Evolutionary conservation across 352 stramenopile genomes (phyloP).

Genomic region (Phytophthora citrophthora): DNA sequence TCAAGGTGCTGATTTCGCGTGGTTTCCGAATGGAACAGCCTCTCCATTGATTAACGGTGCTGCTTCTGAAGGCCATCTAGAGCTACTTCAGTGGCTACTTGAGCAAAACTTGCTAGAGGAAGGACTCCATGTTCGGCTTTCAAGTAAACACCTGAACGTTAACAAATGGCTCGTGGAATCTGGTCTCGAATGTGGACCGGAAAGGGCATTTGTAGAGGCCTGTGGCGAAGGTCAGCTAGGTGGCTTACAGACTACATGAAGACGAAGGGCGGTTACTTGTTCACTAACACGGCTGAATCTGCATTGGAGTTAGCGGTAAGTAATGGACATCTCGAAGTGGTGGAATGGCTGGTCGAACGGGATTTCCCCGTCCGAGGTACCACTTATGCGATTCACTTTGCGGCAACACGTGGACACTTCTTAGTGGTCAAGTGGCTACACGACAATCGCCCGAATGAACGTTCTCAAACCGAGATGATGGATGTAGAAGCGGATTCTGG

Average conservation of each 20-base stretch:
- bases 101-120: not conserved
- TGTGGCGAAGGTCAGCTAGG: constrained; percentile 3
- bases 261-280: not conserved
- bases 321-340: not conserved
- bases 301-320: not conserved
- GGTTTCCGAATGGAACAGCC: not conserved
- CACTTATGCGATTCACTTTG: not conserved
- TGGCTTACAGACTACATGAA: constrained; percentile 7
- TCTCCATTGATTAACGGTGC: not conserved
- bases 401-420: not conserved
- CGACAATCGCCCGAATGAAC: not conserved
- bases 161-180: constrained; percentile 6
- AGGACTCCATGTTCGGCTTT: not conserved
- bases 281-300: not conserved
- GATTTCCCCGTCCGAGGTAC: not conserved
- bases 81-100: constrained; percentile 5
- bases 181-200: not conserved
- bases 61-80: not conserved
- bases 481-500: not conserved
- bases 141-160: constrained; percentile 6
- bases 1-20: not conserved
- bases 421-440: not conserved
- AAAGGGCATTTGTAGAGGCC: constrained; percentile 1
- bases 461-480: not conserved
- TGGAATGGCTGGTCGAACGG: not conserved